These are phyloP conservation scores for Blakeslea trispora DNA, from an alignment of 371 early-diverging fungal genomes.

Conservation along the genomic window DNA sequence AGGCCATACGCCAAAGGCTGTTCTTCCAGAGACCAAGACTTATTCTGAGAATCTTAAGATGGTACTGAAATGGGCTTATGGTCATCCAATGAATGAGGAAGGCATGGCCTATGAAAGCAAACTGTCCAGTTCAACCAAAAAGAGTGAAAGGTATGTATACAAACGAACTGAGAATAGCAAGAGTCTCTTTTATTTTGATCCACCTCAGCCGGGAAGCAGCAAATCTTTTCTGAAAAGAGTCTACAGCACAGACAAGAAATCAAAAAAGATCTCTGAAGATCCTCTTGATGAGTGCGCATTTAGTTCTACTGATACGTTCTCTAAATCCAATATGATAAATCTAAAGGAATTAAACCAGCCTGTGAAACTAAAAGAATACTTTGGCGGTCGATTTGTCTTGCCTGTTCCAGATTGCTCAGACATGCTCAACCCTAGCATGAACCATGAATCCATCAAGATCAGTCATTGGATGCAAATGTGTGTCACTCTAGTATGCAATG, in stretches of 20 bases:
- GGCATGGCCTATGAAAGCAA: neutral
- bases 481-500: constrained; percentile 30
- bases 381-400: constrained; percentile 41
- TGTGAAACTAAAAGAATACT: constrained; percentile 34
- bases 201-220: constrained; percentile 8
- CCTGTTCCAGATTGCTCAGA: constrained; percentile 39
- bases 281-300: neutral
- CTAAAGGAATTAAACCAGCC: constrained; percentile 38
- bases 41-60: constrained; percentile 23
- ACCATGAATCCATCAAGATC: constrained; percentile 30
- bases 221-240: neutral
- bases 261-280: neutral
- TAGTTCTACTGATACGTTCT: neutral
- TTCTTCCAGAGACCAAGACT: constrained; percentile 19
- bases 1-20: constrained; percentile 11
- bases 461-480: constrained; percentile 37
- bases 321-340: constrained; percentile 17
- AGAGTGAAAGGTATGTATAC: constrained; percentile 4
- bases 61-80: constrained; percentile 45
- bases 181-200: constrained; percentile 19
- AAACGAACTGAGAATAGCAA: constrained; percentile 5
- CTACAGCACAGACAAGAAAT: neutral
- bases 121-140: neutral
- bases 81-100: constrained; percentile 12
- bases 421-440: constrained; percentile 33